phyloP scores from a whole-genome alignment of 2,329 filamentous ascomycete species.

The Fusarium armeniacum region DNA sequence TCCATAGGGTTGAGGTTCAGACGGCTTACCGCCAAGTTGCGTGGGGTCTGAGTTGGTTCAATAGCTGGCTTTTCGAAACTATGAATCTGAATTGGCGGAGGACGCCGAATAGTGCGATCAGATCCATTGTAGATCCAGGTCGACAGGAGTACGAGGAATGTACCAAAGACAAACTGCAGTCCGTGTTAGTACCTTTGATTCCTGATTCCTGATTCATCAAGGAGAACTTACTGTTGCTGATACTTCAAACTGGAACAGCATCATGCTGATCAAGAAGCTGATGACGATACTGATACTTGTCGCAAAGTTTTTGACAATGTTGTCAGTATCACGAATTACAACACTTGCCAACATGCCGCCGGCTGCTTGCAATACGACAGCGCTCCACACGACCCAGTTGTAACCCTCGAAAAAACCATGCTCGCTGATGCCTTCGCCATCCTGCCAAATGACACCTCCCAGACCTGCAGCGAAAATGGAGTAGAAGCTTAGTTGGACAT shows the following conservation, averaged over 20 bases:
- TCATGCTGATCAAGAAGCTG: conserved; percentile 86
- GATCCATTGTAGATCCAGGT: conserved; percentile 87
- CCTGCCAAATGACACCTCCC: conserved; percentile 86
- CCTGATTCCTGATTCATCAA: neutral
- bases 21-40: conserved; percentile 52
- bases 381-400: conserved; percentile 90
- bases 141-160: conserved; percentile 80
- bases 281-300: conserved; percentile 92
- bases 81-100: conserved; percentile 77
- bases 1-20: conserved; percentile 60
- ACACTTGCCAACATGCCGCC: conserved; percentile 81
- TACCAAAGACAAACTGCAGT: conserved; percentile 83
- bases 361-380: conserved; percentile 83
- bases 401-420: conserved; percentile 96
- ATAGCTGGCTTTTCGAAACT: conserved; percentile 82
- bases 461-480: conserved; percentile 91
- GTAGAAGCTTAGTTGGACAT: conserved; percentile 94
- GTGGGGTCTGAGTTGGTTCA: conserved; percentile 61
- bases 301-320: conserved; percentile 94
- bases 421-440: conserved; percentile 84
- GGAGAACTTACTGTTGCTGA: conserved; percentile 74
- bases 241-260: conserved; percentile 85
- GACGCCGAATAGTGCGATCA: conserved; percentile 68
- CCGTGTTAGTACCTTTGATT: conserved; percentile 8
- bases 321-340: conserved; percentile 63